Conservation (phyloP, 352 stramenopile genomes). For the Phytophthora ramorum region DNA sequence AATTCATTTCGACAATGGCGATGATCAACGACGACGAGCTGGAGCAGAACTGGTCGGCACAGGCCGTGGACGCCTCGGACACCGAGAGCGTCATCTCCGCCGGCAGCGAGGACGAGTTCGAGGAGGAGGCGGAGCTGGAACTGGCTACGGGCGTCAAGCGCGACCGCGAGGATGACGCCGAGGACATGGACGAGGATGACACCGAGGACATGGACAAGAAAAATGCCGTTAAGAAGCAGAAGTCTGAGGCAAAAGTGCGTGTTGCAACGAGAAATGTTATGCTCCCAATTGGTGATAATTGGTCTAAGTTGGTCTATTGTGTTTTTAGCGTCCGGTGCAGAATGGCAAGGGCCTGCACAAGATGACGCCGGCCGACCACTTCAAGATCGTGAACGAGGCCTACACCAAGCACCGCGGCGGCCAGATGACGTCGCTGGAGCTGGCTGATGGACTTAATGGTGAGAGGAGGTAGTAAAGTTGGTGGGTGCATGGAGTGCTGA, state of each 20-base stretch:
- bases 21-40: slow-evolving; percentile 65
- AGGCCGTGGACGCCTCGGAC: slow-evolving; percentile 47
- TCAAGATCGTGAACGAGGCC: slow-evolving; percentile 83
- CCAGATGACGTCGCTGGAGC: slow-evolving; percentile 84
- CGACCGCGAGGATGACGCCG: slow-evolving; percentile 34
- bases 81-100: slow-evolving; percentile 63
- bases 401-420: slow-evolving; percentile 81
- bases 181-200: slow-evolving; percentile 22
- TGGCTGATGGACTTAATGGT: slow-evolving; percentile 84
- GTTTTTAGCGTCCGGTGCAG: slow-evolving; percentile 31
- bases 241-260: slow-evolving; percentile 29
- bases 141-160: slow-evolving; percentile 54
- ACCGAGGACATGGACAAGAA: slow-evolving; percentile 22
- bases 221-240: slow-evolving; percentile 59
- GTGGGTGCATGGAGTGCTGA: background rate
- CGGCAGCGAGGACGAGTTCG: slow-evolving; percentile 84
- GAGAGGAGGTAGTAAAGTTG: background rate
- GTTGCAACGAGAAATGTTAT: background rate
- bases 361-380: slow-evolving; percentile 79
- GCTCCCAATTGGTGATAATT: no score
- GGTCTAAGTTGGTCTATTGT: no score
- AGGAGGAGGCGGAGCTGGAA: slow-evolving; percentile 74
- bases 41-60: slow-evolving; percentile 67
- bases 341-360: slow-evolving; percentile 80
- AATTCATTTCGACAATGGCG: background rate